Evolutionary conservation across 257 asterid species (phyloP).

Genomic region (Nicotiana paniculata): DNA sequence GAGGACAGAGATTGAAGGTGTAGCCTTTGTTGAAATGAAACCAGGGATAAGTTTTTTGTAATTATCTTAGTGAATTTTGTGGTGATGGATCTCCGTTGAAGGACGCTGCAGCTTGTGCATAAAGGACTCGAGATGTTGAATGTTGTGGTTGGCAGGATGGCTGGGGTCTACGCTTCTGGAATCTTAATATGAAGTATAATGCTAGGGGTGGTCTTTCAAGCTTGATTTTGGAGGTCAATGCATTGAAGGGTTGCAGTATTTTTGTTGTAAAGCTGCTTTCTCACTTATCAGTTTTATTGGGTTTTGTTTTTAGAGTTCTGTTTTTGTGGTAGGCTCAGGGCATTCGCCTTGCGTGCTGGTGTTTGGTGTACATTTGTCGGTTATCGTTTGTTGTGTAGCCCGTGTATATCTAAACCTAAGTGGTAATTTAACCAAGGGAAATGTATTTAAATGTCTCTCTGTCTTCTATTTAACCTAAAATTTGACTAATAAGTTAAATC

Average conservation of each 20-base stretch:
- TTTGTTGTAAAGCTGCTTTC: slow-evolving; percentile 7
- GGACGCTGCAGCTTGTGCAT: slow-evolving; percentile 12
- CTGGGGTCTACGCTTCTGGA: neutral
- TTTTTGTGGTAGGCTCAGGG: neutral
- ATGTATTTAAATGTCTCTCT: neutral
- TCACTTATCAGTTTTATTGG: neutral
- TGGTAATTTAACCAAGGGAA: neutral
- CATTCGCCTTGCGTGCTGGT: neutral
- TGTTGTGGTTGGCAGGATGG: neutral
- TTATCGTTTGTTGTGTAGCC: neutral
- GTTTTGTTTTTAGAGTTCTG: slow-evolving; percentile 2
- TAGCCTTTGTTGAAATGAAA: slow-evolving; percentile 11
- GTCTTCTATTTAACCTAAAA: no score
- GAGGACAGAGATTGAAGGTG: slow-evolving; percentile 4
- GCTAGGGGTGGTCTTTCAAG: neutral
- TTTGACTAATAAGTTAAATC: no score
- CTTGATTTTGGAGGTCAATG: slow-evolving; percentile 8
- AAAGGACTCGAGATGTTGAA: slow-evolving; percentile 3
- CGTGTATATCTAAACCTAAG: neutral
- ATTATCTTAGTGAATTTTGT: slow-evolving; percentile 25
- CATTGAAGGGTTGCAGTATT: neutral
- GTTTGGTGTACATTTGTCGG: neutral
- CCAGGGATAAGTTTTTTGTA: slow-evolving; percentile 35
- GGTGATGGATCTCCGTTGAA: slow-evolving; percentile 12
- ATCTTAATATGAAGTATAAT: neutral